A percentile compares a stretch with the other conserved stretches of the same genome.
Evolutionary conservation across 352 stramenopile species (phyloP).

Genomic region (Elongisporangium undulatum): DNA sequence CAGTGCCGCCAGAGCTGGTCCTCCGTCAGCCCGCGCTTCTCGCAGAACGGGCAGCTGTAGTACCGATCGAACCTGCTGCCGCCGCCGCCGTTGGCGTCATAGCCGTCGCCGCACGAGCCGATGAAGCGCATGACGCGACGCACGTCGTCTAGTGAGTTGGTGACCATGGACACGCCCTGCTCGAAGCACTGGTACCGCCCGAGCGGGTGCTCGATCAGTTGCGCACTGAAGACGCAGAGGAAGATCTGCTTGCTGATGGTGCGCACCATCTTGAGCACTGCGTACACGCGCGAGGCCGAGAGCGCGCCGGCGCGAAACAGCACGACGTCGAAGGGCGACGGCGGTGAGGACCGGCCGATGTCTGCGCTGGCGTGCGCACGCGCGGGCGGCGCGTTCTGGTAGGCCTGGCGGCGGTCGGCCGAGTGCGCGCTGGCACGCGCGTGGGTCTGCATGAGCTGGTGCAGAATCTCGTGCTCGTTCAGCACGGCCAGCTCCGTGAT

Average conservation of each 20-base stretch:
- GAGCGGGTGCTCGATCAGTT: constrained; percentile 64
- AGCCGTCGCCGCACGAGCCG: constrained; percentile 24
- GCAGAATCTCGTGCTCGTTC: constrained; percentile 46
- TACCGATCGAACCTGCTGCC: neutral
- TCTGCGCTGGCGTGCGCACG: constrained; percentile 6
- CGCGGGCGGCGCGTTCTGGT: constrained; percentile 12
- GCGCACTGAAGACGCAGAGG: constrained; percentile 78
- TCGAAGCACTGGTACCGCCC: constrained; percentile 75
- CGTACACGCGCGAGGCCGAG: constrained; percentile 37
- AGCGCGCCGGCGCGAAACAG: constrained; percentile 60
- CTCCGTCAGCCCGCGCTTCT: constrained; percentile 65
- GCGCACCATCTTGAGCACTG: constrained; percentile 54
- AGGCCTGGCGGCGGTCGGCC: constrained; percentile 9
- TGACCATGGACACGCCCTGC: constrained; percentile 80
- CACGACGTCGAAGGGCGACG: constrained; percentile 57
- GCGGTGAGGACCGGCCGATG: neutral
- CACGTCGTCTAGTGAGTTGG: constrained; percentile 57
- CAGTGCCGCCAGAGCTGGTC: constrained; percentile 83
- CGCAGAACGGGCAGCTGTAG: constrained; percentile 75
- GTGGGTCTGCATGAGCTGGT: constrained; percentile 54
- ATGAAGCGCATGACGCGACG: constrained; percentile 67
- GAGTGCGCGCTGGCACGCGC: constrained; percentile 15
- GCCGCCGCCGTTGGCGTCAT: constrained; percentile 2
- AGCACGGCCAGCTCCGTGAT: constrained; percentile 67
- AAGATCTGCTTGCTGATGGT: constrained; percentile 82